Evolutionary conservation across 2,329 filamentous ascomycete species (phyloP), one percentile per base, ranked within the genome.

Genomic region (Teratosphaeria pseudoeucalypti): DNA sequence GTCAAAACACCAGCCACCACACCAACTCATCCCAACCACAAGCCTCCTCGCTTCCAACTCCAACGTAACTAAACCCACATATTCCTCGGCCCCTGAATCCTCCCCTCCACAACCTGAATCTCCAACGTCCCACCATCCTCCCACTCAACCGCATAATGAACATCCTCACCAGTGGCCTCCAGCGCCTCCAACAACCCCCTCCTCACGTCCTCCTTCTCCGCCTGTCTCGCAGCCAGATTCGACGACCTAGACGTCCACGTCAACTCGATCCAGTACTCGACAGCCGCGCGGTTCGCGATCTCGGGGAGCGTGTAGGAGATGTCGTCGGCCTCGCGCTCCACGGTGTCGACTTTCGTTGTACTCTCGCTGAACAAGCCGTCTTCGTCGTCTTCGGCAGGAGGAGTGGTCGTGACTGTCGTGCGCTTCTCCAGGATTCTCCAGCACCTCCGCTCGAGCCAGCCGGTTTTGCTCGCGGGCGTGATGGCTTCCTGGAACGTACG

Each of bases 271-370:
- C 57, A 64, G n/a, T 61, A 32, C 16, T 57, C 39, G 3, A 61
- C 58, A 6, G 65, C 65, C 3, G 39, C 19, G 11, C 54, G 19
- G 37, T 66, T 66, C 0, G 64, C 65, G 2, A 60, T 57, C 7
- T 63, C 61, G 2, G 66, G 55, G 14, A 47, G 43, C 2, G 62
- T 61, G 29, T 55, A 61, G 19, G 32, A 43, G 10, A 10, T 6
- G 27, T 34, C 37, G 11, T 58, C 29, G 19, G 32, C 43, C n/a
- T 23, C 37, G 27, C 37, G n/a, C 6, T 53, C 52, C 7, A 29
- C 52, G 4, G 32, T 47, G 3, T 39, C 26, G 7, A 52, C 37
- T 16, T 43, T 52, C 32, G 52, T 54, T 10, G 39, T 27, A 6
- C 32, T 23, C 6, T 9, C 52, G 39, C 37, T 34, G 52, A 53